Evolutionary conservation across 192 early-diverging fungal species (phyloP), one percentile per base, ranked within the genome.

Genomic region (Phycomyces blakesleeanus): DNA sequence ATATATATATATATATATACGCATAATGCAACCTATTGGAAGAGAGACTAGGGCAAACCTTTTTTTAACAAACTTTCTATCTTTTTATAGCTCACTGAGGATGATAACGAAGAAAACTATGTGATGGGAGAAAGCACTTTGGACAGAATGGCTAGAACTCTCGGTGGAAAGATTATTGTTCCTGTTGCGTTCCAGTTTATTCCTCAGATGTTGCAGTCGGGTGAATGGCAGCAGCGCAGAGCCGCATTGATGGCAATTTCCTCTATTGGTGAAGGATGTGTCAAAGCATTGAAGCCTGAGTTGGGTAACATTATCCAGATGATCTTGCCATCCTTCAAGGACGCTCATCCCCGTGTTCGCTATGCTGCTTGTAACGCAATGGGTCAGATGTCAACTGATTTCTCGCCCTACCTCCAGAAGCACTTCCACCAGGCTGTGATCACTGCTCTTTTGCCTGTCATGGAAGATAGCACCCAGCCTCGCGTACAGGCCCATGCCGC

Each of bases 331-430:
- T 86, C 82, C 68, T 80, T 95, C 66, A 76, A 88, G 27, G 95
- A 99, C 74, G 82, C 92, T 6, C 91, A 98, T 69, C 87, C 94
- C 27, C 88, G 98, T 58, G 98, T 99, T 22, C 92, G 95, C 53
- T 93, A 95, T 76, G 95, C 98, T 50, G 90, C 91, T 44, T 97
- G 94, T 78, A 97, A 97, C 76, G 89, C 92, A 60, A 76, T 98
- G 18, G 98, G 98, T 14, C 98, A 99, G 77, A 92, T 99, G 91
- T 89, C 90, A 52, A 97, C 92, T 0, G 98, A 99, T 78, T 99
- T 98, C 76, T 86, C 94, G 58, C 84, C 86, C 25, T 64, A 64
- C 18, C 68, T 94, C 39, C 92, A 92, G 73, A 85, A 84, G 73
- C 80, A 89, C 71, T 86, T 81, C 76, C 85, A 91, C 64, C 74